Base-by-base conservation (phyloP, 129 eudicot species). In the Solidago caesia region DNA sequence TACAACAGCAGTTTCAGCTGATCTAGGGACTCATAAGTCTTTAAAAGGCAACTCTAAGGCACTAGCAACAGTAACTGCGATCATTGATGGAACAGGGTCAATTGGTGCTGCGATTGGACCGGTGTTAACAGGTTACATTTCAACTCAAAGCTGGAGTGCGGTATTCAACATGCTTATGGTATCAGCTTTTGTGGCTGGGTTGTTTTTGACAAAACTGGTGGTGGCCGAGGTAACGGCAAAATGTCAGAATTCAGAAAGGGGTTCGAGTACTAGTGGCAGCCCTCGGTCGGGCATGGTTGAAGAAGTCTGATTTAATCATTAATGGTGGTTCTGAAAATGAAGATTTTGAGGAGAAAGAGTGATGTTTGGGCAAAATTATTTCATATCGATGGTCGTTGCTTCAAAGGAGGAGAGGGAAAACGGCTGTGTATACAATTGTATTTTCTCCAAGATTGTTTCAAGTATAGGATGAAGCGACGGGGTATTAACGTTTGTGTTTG, bases 31-130 rank as follows among this genome's bases (percentile, higher is more conserved):
- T 9, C 99, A 95, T 64, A 73, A 86, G 77, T 95, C 97, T 7
- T 67, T 95, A 43, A 87, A 64, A 70, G 99, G 99, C 52, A 89
- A 95, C 66, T 67, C 99, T 0, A 80, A 96, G 59, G 97, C 97
- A 11, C 84, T 95, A 1, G 97, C 99, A 12, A 95, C 98, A 0
- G 98, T 94, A 44, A 94, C 97, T 0, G 97, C 98, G 0, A 94
- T 94, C 48, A 94, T 94, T 14, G 98, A 94, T 15, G 98, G 98
- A 39, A 94, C 98, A 0, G 98, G 98, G 42, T 94, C 98, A 0
- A 85, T 94, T 4, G 98, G 98, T 71, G 98, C 98, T 6, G 98
- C 98, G 21, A 83, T 94, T 7, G 98, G 98, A 12, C 98, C 98
- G 2, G 81, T 94, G 79, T 43, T 94, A 26, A 94, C 98, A 0